phyloP scores from a whole-genome alignment of 805 yeast genomes.

The Metschnikowia shivogae region DNA sequence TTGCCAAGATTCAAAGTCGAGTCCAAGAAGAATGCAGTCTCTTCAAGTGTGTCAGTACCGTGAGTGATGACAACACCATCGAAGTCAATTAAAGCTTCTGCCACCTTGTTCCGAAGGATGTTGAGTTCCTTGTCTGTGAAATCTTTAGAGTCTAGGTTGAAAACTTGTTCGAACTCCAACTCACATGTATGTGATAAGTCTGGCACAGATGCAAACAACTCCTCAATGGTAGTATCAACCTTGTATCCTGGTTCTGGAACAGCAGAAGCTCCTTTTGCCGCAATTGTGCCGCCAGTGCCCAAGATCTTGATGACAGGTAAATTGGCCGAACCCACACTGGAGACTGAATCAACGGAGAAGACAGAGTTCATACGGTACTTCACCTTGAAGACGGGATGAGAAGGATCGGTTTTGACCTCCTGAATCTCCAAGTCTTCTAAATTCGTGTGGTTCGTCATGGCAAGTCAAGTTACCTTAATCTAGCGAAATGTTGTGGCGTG shows the following conservation, averaged over 20 bases:
- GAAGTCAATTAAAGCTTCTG: slow-evolving; percentile 40
- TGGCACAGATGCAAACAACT: slow-evolving; percentile 46
- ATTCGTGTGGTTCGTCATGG: slow-evolving; percentile 2
- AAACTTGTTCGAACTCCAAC: slow-evolving; percentile 58
- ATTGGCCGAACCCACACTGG: slow-evolving; percentile 14
- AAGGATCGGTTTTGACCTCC: slow-evolving; percentile 23
- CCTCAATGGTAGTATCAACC: slow-evolving; percentile 43
- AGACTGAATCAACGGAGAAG: slow-evolving; percentile 17
- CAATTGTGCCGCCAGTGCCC: slow-evolving; percentile 61
- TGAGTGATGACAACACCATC: slow-evolving; percentile 66
- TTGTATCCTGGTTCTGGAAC: slow-evolving; percentile 53
- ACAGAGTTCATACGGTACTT: slow-evolving; percentile 34
- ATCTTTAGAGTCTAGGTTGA: slow-evolving; percentile 60
- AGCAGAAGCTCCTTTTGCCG: slow-evolving; percentile 46
- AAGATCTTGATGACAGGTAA: slow-evolving; percentile 43
- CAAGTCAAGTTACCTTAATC: not conserved
- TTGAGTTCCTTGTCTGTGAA: slow-evolving; percentile 45
- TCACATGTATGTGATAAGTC: slow-evolving; percentile 51
- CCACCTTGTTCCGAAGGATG: slow-evolving; percentile 43
- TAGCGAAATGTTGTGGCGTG: not conserved
- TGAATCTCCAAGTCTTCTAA: slow-evolving; percentile 17
- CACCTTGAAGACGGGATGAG: slow-evolving; percentile 33
- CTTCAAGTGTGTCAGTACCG: slow-evolving; percentile 70
- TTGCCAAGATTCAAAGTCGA: slow-evolving; percentile 32
- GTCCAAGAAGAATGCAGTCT: slow-evolving; percentile 62